Conservation (phyloP, 202 grass and related monocot genomes). For the Saccharum hybrid region DNA sequence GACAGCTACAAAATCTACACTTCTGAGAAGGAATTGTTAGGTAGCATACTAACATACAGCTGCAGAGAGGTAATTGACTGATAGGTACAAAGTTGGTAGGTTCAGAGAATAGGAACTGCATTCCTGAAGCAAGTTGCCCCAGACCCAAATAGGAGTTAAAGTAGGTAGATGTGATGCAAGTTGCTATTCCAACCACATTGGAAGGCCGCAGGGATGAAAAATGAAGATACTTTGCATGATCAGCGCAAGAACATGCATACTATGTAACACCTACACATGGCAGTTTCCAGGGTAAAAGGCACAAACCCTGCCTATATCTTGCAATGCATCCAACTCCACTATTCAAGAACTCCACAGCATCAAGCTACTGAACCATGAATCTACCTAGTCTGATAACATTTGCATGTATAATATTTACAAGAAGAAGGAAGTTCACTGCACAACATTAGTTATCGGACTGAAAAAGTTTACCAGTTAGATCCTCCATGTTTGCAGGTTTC, state of each 20-base stretch:
- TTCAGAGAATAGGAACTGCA: slow-evolving; percentile 31
- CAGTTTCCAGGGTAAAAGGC: slow-evolving; percentile 31
- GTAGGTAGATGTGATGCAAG: slow-evolving; percentile 26
- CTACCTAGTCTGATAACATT: slow-evolving; percentile 37
- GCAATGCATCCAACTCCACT: slow-evolving; percentile 15
- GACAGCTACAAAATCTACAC: slow-evolving; percentile 14
- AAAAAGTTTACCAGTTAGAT: slow-evolving; percentile 71
- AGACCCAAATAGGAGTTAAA: background rate
- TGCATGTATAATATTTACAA: slow-evolving; percentile 22
- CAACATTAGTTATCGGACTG: background rate
- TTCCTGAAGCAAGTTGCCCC: slow-evolving; percentile 29
- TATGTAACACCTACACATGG: slow-evolving; percentile 17
- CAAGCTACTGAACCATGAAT: slow-evolving; percentile 15
- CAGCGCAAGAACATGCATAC: slow-evolving; percentile 10
- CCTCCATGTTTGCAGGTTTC: slow-evolving; percentile 96
- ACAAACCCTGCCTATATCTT: slow-evolving; percentile 23
- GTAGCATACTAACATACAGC: slow-evolving; percentile 32
- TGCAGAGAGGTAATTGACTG: slow-evolving; percentile 9
- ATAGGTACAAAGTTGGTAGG: slow-evolving; percentile 17
- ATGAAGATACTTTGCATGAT: background rate
- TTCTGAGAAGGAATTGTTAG: slow-evolving; percentile 11
- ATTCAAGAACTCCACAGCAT: slow-evolving; percentile 24
- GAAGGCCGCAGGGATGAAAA: slow-evolving; percentile 18
- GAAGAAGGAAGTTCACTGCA: background rate
- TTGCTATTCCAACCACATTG: slow-evolving; percentile 40